Percentiles rank a stretch among this genome's conserved stretches.
phyloP scores from a whole-genome alignment of 148 eudicot species.

The Cornus controversa region DNA sequence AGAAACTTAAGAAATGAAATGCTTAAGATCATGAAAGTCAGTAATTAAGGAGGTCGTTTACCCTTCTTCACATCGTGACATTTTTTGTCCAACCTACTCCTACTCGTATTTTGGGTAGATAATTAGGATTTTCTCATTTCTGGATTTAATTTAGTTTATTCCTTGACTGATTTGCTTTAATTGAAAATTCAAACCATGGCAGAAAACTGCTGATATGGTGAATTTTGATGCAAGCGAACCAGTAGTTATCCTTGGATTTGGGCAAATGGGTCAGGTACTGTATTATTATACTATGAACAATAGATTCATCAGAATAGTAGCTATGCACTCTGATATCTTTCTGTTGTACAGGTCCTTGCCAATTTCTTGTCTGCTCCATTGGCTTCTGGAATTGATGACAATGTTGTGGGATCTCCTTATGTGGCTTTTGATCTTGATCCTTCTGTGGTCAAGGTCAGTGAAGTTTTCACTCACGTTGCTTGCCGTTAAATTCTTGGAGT shows the following conservation, averaged over 20 bases:
- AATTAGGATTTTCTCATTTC: too few species aligned
- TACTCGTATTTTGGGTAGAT: neutral
- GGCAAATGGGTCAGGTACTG: slow-evolving; percentile 94
- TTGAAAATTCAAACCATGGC: slow-evolving; percentile 19
- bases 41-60: neutral
- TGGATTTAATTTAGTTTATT: too few species aligned
- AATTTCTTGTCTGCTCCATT: slow-evolving; percentile 84
- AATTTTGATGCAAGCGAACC: slow-evolving; percentile 83
- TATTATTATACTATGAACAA: neutral
- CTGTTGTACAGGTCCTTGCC: slow-evolving; percentile 72
- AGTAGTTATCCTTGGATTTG: slow-evolving; percentile 94
- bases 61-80: neutral
- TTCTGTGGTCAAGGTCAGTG: slow-evolving; percentile 80
- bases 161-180: neutral
- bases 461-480: neutral
- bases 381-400: slow-evolving; percentile 66
- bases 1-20: neutral
- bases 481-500: neutral
- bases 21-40: neutral
- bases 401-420: slow-evolving; percentile 73
- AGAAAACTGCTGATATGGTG: slow-evolving; percentile 52
- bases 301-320: neutral
- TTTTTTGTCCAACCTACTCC: slow-evolving; percentile 2
- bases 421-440: slow-evolving; percentile 93
- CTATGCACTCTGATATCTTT: neutral